Conservation (phyloP, 2,329 filamentous ascomycete species). For the Fusarium begoniae region DNA sequence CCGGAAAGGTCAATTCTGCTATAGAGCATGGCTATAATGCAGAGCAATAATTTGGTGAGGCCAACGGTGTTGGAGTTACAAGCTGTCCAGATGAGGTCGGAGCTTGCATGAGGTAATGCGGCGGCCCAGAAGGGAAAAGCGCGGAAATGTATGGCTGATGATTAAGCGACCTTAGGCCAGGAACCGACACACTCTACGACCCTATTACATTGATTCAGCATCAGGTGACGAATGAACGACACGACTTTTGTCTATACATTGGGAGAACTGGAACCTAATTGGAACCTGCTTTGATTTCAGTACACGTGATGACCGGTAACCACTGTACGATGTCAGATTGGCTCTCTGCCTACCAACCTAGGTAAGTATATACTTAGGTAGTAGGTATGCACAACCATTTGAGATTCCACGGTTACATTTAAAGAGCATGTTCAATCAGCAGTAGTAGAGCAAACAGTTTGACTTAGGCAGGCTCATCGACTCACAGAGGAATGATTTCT, state of each 20-base stretch:
- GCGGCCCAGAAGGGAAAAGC: conserved; percentile 14
- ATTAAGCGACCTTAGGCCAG: conserved; percentile 1
- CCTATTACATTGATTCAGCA: not conserved
- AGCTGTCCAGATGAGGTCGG: conserved; percentile 44
- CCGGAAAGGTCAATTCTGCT: conserved; percentile 35
- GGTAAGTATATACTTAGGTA: not conserved
- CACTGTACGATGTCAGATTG: not conserved
- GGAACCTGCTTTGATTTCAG: not conserved
- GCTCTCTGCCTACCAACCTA: not conserved
- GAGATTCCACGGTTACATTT: not conserved
- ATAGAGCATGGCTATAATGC: conserved; percentile 44
- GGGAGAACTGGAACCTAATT: not conserved
- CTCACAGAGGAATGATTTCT: not conserved
- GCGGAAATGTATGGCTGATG: not conserved
- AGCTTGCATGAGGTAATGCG: conserved; percentile 44
- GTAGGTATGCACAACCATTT: not conserved
- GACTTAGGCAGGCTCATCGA: not conserved
- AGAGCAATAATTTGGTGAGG: conserved; percentile 24
- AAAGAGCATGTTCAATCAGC: not conserved
- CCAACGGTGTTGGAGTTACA: conserved; percentile 37
- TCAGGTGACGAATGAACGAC: not conserved
- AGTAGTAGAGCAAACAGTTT: not conserved
- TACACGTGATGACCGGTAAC: not conserved
- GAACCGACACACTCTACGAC: not conserved
- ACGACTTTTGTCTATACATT: not conserved